Evolutionary conservation across 257 asterid species (phyloP).

Genomic region (Solanum sitiens): DNA sequence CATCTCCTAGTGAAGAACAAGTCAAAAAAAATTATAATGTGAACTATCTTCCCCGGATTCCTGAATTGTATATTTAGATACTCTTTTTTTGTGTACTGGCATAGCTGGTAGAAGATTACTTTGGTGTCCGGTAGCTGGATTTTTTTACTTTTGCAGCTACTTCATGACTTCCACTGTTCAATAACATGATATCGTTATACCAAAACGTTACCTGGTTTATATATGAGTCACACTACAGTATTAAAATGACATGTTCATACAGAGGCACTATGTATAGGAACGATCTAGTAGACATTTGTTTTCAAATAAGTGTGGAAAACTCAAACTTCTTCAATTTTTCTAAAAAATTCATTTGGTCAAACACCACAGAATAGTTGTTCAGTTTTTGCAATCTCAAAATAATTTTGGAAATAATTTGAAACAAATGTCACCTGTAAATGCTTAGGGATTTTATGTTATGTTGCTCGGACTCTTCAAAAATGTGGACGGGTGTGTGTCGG

Average conservation of each 20-base stretch:
- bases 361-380: not conserved
- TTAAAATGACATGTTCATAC: not conserved
- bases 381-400: not conserved
- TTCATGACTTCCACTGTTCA: constrained; percentile 48
- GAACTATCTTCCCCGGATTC: constrained; percentile 9
- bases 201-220: not conserved
- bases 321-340: not conserved
- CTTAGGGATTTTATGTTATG: not conserved
- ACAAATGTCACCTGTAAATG: not conserved
- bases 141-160: constrained; percentile 43
- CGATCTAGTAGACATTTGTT: not conserved
- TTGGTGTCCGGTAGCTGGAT: not conserved
- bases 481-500: too few relatives aligned
- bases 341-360: not conserved
- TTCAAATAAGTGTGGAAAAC: not conserved
- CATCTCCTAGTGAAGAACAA: constrained; percentile 54
- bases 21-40: constrained; percentile 62
- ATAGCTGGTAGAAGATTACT: constrained; percentile 8
- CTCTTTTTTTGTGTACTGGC: not conserved
- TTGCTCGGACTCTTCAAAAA: too few relatives aligned
- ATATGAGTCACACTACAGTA: not conserved
- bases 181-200: not conserved
- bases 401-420: not conserved
- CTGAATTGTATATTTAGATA: not conserved
- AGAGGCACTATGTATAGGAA: not conserved